Evolutionary conservation across 306 rosid genomes (phyloP).

Genomic region (Quercus engelmannii): DNA sequence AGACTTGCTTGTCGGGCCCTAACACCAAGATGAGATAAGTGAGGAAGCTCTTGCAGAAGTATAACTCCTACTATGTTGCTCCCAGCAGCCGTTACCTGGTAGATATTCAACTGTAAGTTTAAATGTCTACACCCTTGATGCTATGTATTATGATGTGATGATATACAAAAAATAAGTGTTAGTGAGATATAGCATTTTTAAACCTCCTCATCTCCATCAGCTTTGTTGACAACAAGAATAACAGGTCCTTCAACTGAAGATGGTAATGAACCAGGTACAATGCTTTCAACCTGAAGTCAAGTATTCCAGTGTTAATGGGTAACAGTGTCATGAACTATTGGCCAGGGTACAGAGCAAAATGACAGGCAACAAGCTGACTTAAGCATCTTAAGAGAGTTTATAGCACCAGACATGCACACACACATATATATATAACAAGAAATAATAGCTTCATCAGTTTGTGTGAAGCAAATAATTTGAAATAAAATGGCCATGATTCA

Average conservation of each 20-base stretch:
- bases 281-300: conserved; percentile 75
- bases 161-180: not conserved
- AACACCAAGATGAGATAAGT: conserved; percentile 98
- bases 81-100: conserved; percentile 93
- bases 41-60: conserved; percentile 95
- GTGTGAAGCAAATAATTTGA: not conserved
- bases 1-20: conserved; percentile 89
- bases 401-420: not conserved
- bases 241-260: conserved; percentile 67
- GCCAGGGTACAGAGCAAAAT: not conserved
- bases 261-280: conserved; percentile 80
- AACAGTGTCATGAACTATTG: not conserved
- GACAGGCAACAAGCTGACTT: not conserved
- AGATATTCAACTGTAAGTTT: conserved; percentile 22
- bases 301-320: conserved; percentile 13
- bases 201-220: conserved; percentile 99
- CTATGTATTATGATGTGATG: not conserved
- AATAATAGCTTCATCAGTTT: not conserved
- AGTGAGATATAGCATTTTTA: not conserved
- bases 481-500: not conserved
- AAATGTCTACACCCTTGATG: conserved; percentile 1
- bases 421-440: not conserved
- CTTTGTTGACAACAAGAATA: conserved; percentile 73
- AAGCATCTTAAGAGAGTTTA: not conserved
- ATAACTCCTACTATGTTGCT: conserved; percentile 78